Evolutionary conservation across 1,139 yeast genomes (phyloP), one percentile per base, ranked within the genome.

Genomic region (Arxiozyma slooffiae): DNA sequence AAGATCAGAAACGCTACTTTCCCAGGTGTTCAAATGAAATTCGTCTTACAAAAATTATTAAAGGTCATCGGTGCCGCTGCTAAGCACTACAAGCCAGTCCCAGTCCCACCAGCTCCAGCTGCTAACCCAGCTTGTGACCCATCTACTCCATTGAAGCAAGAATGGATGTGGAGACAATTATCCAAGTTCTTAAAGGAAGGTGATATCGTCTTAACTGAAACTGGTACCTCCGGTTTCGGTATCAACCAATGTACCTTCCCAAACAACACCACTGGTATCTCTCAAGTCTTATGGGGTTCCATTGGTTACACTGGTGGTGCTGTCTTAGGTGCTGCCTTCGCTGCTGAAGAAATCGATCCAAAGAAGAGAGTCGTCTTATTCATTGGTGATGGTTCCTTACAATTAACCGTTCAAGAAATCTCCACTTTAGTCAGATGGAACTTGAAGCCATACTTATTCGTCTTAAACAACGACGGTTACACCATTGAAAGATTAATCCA

Each of bases 141-240:
- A 14, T 57, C 67, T 42, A 65, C 73, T 41, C 70, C 71, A 52
- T 70, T 86, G 61, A 76, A 79, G 53, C 95, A 86, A 71, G 83
- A 83, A 67, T 87, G 85, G 82, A 70, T 86, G 65, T 87, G 96
- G 96, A 79, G 81, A 56, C 77, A 81, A 66, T 75, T 86, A 48
- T 79, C 87, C 40, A 73, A 79, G 45, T 87, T 87, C 83, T 77
- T 87, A 65, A 75, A 77, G 65, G 83, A 82, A 62, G 90, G 92
- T 57, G 96, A 87, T 70, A 76, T 86, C 54, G 79, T 87, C 59
- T 76, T 87, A 60, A 81, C 92, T 52, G 96, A 87, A 70, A 86
- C 95, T 46, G 95, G 96, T 71, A 87, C 96, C 43, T 82, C 95
- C 38, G 87, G 94, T 40, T 86, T 87, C 66, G 96, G 96, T 71